phyloP scores from a whole-genome alignment of 108 stramenopile genomes.

The Heterococcus sp. region DNA sequence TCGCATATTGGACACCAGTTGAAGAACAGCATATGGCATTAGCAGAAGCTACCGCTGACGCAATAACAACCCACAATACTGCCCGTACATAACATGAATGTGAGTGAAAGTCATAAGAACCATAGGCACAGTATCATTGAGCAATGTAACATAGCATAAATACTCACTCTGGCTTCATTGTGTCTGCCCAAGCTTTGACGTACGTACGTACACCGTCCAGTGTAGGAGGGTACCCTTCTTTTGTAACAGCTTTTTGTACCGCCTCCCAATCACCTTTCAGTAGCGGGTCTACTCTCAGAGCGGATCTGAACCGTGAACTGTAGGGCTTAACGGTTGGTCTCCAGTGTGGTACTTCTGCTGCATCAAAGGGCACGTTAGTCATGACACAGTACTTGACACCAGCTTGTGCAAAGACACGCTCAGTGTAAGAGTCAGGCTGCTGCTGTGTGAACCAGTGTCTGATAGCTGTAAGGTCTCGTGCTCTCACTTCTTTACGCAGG shows the following conservation, averaged over 20 bases:
- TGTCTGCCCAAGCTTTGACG: conserved; percentile 61
- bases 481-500: conserved; percentile 46
- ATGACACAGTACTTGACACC: conserved; percentile 77
- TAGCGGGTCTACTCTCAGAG: conserved; percentile 80
- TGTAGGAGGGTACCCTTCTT: neutral
- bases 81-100: too few species aligned
- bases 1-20: too few species aligned
- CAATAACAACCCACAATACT: too few species aligned
- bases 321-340: conserved; percentile 35
- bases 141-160: too few species aligned
- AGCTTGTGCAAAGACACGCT: conserved; percentile 59
- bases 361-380: conserved; percentile 89
- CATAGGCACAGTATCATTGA: too few species aligned
- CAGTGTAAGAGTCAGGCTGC: conserved; percentile 55
- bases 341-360: conserved; percentile 71
- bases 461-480: conserved; percentile 68
- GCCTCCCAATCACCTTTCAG: conserved; percentile 68
- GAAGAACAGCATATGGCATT: too few species aligned
- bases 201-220: conserved; percentile 67
- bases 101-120: too few species aligned
- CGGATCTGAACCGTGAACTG: conserved; percentile 64
- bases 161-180: conserved; percentile 78
- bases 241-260: conserved; percentile 1
- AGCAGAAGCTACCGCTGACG: too few species aligned
- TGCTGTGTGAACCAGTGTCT: conserved; percentile 49